phyloP scores from a whole-genome alignment of 176 grass and related monocot genomes.

The Oryza coarctata region DNA sequence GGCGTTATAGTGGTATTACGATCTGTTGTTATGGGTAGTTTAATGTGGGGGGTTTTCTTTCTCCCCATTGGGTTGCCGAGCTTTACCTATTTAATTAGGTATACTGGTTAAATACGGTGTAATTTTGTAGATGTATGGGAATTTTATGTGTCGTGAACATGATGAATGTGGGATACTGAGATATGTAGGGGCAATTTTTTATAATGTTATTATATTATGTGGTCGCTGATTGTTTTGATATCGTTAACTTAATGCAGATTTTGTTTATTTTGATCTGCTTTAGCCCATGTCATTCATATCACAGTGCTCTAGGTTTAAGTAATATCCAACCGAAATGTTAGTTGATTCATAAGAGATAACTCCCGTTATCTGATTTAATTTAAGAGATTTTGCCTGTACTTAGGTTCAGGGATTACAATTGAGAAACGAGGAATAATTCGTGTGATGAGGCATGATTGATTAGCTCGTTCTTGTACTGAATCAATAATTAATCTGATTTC shows the following conservation, averaged over 20 bases:
- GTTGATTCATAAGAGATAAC: not conserved
- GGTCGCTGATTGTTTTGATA: not conserved
- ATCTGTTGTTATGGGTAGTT: not conserved
- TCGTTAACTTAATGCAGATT: not conserved
- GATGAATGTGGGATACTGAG: not conserved
- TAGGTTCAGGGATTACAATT: not conserved
- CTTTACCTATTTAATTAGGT: not conserved
- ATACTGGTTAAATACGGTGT: not conserved
- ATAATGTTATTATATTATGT: not conserved
- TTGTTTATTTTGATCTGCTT: not conserved
- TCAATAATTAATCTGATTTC: not conserved
- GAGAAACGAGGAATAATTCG: not conserved
- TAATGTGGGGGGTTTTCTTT: not conserved
- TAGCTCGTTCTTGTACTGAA: not conserved
- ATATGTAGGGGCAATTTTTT: not conserved
- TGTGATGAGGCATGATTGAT: not conserved
- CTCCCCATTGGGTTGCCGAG: not conserved
- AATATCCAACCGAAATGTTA: not conserved
- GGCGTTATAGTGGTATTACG: not conserved
- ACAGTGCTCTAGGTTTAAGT: too few species aligned
- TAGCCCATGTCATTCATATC: not conserved
- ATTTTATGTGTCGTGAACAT: not conserved
- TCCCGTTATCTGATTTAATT: not conserved
- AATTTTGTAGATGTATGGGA: not conserved
- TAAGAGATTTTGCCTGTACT: not conserved